Conservation (phyloP, 202 grass and related monocot species). For the Eragrostis tef region DNA sequence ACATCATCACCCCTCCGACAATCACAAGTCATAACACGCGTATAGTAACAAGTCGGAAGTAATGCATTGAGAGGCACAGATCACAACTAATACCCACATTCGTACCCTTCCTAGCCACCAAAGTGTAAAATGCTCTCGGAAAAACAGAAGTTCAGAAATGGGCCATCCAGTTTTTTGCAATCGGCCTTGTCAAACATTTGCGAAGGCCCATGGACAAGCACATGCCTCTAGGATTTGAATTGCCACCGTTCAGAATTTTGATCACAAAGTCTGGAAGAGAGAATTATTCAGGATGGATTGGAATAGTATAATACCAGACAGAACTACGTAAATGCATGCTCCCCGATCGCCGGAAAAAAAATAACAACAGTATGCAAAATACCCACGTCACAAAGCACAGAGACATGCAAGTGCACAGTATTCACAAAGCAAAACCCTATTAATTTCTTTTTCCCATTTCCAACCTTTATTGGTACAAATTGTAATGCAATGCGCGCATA, state of each 20-base stretch:
- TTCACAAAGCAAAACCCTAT: slow-evolving; percentile 41
- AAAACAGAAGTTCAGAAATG: too few species aligned
- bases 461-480: slow-evolving; percentile 57
- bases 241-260: not conserved
- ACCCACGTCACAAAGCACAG: not conserved
- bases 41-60: not conserved
- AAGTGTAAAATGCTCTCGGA: too few species aligned
- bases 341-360: too few species aligned
- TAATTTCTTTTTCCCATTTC: slow-evolving; percentile 46
- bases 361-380: not conserved
- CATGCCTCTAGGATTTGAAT: not conserved
- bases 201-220: not conserved
- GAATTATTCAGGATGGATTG: too few species aligned
- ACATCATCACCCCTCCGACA: not conserved
- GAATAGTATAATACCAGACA: too few species aligned
- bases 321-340: too few species aligned
- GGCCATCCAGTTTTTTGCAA: not conserved
- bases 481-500: slow-evolving; percentile 55
- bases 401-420: not conserved
- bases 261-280: too few species aligned
- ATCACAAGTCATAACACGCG: not conserved
- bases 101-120: not conserved
- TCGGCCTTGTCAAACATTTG: not conserved
- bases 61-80: not conserved
- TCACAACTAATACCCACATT: not conserved